Conservation (phyloP, 164 flowering plant species). For the Chloranthus sessilifolius region DNA sequence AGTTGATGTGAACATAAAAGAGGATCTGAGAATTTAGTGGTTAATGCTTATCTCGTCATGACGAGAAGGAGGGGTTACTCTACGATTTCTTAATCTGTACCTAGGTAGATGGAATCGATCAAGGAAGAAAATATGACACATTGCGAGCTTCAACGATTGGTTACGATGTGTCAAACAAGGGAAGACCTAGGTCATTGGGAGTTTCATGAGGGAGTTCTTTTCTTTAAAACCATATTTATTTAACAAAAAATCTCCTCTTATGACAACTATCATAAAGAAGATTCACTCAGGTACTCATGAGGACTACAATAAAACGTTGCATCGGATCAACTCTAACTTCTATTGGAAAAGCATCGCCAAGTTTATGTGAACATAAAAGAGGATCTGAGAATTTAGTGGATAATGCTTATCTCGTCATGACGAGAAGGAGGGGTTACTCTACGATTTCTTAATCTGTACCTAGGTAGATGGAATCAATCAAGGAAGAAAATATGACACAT, state of each 20-base stretch:
- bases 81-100: not conserved
- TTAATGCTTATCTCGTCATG: not conserved
- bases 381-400: not conserved
- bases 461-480: not conserved
- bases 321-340: not conserved
- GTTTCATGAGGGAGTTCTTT: not conserved
- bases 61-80: too few relatives aligned
- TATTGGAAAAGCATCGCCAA: not conserved
- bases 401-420: not conserved
- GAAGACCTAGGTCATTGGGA: slow-evolving; percentile 4
- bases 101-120: not conserved
- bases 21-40: not conserved
- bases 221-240: not conserved
- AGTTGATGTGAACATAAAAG: slow-evolving; percentile 9
- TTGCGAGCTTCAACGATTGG: not conserved
- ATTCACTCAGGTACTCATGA: slow-evolving; percentile 6
- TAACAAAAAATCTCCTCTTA: not conserved
- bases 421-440: too few relatives aligned
- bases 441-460: not conserved
- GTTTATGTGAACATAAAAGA: slow-evolving; percentile 7
- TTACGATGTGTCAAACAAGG: not conserved
- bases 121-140: not conserved
- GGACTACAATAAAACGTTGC: slow-evolving; percentile 5
- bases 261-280: not conserved
- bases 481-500: not conserved